phyloP scores from a whole-genome alignment of 768 basidiomycete species.

The Dacryopinax spathularia region DNA sequence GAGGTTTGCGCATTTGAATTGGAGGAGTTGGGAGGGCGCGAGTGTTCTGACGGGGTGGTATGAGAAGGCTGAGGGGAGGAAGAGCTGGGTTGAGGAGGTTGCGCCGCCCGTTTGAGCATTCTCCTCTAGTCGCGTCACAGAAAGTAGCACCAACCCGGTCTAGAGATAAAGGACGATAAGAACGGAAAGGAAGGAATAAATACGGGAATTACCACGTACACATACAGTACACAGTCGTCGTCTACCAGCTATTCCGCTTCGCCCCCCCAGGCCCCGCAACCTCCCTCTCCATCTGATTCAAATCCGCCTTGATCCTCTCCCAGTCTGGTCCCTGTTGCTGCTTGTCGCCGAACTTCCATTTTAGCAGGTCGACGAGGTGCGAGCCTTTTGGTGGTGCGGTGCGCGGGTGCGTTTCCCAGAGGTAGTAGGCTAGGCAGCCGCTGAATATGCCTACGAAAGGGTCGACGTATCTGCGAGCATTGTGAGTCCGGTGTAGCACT shows the following conservation, averaged over 20 bases:
- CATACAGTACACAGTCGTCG: too few relatives aligned
- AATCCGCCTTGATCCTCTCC: not conserved
- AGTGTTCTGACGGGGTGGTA: not conserved
- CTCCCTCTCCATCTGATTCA: not conserved
- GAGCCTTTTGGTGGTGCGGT: constrained; percentile 45
- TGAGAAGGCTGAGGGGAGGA: not conserved
- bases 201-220: not conserved
- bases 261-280: not conserved
- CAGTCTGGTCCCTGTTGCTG: constrained; percentile 5
- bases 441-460: constrained; percentile 64
- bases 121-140: not conserved
- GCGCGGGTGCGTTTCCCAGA: constrained; percentile 68
- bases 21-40: not conserved
- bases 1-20: not conserved
- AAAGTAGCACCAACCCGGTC: not conserved
- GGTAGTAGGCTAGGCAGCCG: constrained; percentile 61
- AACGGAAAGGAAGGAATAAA: not conserved
- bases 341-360: constrained; percentile 53
- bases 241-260: not conserved
- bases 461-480: constrained; percentile 30
- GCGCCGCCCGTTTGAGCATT: not conserved
- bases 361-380: constrained; percentile 38
- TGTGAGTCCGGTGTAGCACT: not conserved
- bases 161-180: not conserved
- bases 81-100: not conserved